These are phyloP conservation scores for Saccharum hybrid DNA, from an alignment of 202 grass and related monocot species.

Conservation along the genomic window DNA sequence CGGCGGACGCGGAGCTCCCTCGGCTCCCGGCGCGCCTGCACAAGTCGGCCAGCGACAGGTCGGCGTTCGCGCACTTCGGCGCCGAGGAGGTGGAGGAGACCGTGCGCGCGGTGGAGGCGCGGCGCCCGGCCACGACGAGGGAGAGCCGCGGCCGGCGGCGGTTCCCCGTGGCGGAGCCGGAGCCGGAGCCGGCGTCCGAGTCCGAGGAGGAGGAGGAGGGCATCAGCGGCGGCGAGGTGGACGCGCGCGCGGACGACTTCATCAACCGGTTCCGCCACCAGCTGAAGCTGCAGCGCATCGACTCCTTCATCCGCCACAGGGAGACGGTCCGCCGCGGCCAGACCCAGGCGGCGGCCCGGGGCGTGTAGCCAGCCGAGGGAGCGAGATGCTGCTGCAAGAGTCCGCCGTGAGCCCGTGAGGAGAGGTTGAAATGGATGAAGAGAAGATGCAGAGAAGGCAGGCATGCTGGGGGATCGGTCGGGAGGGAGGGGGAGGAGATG, in stretches of 20 bases:
- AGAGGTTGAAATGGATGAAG: neutral
- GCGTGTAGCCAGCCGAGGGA: neutral
- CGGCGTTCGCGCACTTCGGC: conserved; percentile 75
- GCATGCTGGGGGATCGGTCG: neutral
- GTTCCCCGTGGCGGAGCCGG: conserved; percentile 36
- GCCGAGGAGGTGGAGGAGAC: conserved; percentile 30
- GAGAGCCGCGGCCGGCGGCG: conserved; percentile 29
- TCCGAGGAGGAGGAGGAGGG: conserved; percentile 35
- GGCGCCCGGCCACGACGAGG: conserved; percentile 55
- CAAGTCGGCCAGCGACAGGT: conserved; percentile 83
- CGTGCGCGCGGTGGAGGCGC: conserved; percentile 49
- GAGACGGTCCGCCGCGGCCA: conserved; percentile 65
- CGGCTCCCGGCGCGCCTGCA: conserved; percentile 61
- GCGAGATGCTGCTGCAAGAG: neutral
- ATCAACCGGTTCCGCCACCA: conserved; percentile 79
- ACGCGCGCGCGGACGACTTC: conserved; percentile 77
- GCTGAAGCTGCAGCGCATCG: conserved; percentile 80
- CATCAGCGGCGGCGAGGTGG: conserved; percentile 47
- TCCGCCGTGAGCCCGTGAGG: no score
- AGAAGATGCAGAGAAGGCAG: neutral
- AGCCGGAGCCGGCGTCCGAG: neutral
- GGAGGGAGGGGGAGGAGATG: neutral
- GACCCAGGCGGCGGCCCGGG: neutral
- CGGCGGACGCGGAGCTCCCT: conserved; percentile 24
- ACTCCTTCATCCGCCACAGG: conserved; percentile 70